Percentiles rank a stretch among this genome's conserved stretches.
phyloP scores from a whole-genome alignment of 2,329 filamentous ascomycete species.

The Neonectria neomacrospora region DNA sequence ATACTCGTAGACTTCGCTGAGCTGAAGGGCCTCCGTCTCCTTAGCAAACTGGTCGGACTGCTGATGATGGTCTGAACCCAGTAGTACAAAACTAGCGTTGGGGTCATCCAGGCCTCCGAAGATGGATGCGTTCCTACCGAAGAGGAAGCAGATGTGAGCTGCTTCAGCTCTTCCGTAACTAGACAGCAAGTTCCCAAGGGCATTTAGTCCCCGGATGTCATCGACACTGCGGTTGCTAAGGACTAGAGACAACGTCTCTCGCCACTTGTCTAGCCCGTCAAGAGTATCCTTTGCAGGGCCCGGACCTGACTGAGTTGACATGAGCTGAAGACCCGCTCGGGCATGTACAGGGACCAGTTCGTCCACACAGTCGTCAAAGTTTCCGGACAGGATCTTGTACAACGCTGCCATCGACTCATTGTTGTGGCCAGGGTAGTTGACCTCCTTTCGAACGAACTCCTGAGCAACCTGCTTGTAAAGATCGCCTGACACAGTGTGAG shows the following conservation, averaged over 20 bases:
- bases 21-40: constrained; percentile 85
- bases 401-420: constrained; percentile 90
- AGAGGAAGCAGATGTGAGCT: constrained; percentile 92
- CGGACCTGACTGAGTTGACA: constrained; percentile 76
- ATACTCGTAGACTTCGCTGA: constrained; percentile 98
- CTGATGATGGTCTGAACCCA: constrained; percentile 84
- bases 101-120: constrained; percentile 88
- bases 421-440: constrained; percentile 81
- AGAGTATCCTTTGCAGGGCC: constrained; percentile 76
- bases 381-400: constrained; percentile 94
- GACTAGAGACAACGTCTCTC: constrained; percentile 86
- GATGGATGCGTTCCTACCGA: constrained; percentile 76
- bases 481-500: constrained; percentile 79
- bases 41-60: constrained; percentile 77
- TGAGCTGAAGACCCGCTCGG: constrained; percentile 88
- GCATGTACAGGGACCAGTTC: constrained; percentile 94
- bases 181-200: constrained; percentile 83
- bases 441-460: constrained; percentile 95
- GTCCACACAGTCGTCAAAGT: constrained; percentile 93
- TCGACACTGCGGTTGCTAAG: constrained; percentile 87
- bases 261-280: constrained; percentile 92
- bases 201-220: constrained; percentile 80
- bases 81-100: constrained; percentile 79
- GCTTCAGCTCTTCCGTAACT: constrained; percentile 91
- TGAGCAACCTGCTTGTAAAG: constrained; percentile 94